Conservation (phyloP, 495 filamentous ascomycete genomes). For the Penicillium goetzii region DNA sequence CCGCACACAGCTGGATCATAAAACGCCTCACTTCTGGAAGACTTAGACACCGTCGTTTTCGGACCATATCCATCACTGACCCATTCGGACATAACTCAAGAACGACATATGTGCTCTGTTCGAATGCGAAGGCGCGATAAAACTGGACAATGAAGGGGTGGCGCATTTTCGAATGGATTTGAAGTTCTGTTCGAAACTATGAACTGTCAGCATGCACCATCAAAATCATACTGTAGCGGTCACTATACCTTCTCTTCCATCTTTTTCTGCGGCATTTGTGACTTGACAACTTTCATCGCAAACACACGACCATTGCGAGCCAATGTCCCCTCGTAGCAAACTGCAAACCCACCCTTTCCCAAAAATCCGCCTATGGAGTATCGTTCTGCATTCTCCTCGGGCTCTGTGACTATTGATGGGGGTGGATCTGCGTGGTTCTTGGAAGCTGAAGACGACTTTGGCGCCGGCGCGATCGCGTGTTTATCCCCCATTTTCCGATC, state of each 20-base stretch:
- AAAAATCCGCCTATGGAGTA: slow-evolving; percentile 84
- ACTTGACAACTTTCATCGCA: slow-evolving; percentile 89
- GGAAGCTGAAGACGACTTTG: slow-evolving; percentile 41
- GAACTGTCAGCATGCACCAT: slow-evolving; percentile 37
- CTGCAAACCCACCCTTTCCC: slow-evolving; percentile 94
- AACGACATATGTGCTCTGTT: slow-evolving; percentile 87
- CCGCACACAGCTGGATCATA: slow-evolving; percentile 90
- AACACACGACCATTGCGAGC: slow-evolving; percentile 66
- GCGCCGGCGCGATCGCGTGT: slow-evolving; percentile 53
- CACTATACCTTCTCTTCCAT: slow-evolving; percentile 80
- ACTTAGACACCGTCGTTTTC: slow-evolving; percentile 80
- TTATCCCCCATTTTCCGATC: slow-evolving; percentile 58
- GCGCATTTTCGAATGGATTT: slow-evolving; percentile 96
- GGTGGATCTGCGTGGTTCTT: slow-evolving; percentile 74
- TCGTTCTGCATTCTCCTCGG: slow-evolving; percentile 69
- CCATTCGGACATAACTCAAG: slow-evolving; percentile 94
- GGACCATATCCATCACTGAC: slow-evolving; percentile 98
- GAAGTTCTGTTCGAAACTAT: slow-evolving; percentile 95
- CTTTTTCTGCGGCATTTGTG: slow-evolving; percentile 81
- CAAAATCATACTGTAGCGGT: not conserved
- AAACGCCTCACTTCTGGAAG: slow-evolving; percentile 91
- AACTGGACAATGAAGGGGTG: slow-evolving; percentile 95
- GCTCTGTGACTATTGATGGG: slow-evolving; percentile 76
- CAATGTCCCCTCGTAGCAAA: slow-evolving; percentile 80
- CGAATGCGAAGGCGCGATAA: slow-evolving; percentile 89